Evolutionary conservation across 192 early-diverging fungal genomes (phyloP), one percentile per base, ranked within the genome.

Genomic region (Linnemannia schmuckeri): DNA sequence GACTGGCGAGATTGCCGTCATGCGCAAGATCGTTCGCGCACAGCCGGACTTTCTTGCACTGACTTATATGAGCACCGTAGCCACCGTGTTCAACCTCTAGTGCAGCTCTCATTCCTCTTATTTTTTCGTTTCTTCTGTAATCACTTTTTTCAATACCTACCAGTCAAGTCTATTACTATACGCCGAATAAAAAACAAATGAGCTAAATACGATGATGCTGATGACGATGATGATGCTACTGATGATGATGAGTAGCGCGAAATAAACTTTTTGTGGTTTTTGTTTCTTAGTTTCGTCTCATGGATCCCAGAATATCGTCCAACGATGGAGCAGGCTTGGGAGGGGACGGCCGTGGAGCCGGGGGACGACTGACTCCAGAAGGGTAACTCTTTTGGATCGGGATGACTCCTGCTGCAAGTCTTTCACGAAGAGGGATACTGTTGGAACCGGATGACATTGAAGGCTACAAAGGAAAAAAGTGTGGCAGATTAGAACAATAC

Each of bases 361-460:
- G 8, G 8, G 47, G 18, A 7, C 42, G 61, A 35, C 41, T 61
- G 24, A 68, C 44, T 1, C 74, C 75, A 20, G 84, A 80, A 0
- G 84, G 84, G 33, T 81, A 81, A 22, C 79, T 81, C 54, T 55
- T 81, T 22, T 80, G 70, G 40, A 87, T 81, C 20, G 85, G 85
- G 7, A 78, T 69, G 7, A 81, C 79, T 18, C 70, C 42, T 9
- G 85, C 78, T 30, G 85, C 85, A 24, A 87, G 79, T 35, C 85
- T 71, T 6, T 87, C 85, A 18, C 85, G 55, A 30, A 76, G 7
- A 7, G 84, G 79, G n/a, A 86, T 44, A 30, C 22, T 6, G 42
- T 46, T 41, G 46, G 72, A 3, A 9, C 27, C 22, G 24, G 44
- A 70, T 35, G 68, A 61, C 30, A 66, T 66, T 15, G 41, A 3